Percentiles rank a stretch among this genome's conserved stretches.
Conservation (phyloP, 345 rosid genomes). For the Ceriops zippeliana region DNA sequence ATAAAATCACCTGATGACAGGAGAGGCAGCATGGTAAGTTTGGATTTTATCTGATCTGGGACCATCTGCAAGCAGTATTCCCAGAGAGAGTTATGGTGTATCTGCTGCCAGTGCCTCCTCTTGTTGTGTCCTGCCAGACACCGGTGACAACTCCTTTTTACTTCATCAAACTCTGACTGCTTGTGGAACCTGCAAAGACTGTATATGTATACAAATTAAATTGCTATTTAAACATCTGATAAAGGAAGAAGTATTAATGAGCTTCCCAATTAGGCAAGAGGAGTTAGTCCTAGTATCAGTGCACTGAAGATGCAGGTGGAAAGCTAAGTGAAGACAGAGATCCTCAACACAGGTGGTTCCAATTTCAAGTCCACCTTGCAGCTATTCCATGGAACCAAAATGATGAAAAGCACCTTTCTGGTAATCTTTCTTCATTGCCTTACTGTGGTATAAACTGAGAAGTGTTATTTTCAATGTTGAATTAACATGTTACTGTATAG, state of each 20-base stretch:
- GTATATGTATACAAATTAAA: neutral
- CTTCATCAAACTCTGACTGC: conserved; percentile 67
- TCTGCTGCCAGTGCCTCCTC: conserved; percentile 54
- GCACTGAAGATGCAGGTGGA: too few species aligned
- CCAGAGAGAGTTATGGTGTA: conserved; percentile 24
- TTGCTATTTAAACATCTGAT: neutral
- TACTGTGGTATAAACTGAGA: too few species aligned
- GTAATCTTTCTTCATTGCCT: too few species aligned
- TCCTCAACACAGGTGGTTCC: too few species aligned
- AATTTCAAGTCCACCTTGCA: too few species aligned
- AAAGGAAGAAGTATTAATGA: too few species aligned
- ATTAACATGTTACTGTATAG: too few species aligned
- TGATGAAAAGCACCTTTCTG: too few species aligned
- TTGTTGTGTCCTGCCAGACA: conserved; percentile 85
- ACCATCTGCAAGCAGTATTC: conserved; percentile 33
- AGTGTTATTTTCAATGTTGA: too few species aligned
- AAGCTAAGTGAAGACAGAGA: neutral
- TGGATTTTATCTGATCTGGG: conserved; percentile 45
- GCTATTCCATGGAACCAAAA: too few species aligned
- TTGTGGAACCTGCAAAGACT: conserved; percentile 52
- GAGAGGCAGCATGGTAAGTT: conserved; percentile 62
- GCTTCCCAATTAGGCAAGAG: too few species aligned
- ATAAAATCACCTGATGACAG: conserved; percentile 42
- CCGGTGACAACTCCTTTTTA: conserved; percentile 75
- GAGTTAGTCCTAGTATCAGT: too few species aligned